Percentiles rank a stretch among this genome's conserved stretches.
Conservation (phyloP, 805 yeast genomes). For the Candida boidinii region DNA sequence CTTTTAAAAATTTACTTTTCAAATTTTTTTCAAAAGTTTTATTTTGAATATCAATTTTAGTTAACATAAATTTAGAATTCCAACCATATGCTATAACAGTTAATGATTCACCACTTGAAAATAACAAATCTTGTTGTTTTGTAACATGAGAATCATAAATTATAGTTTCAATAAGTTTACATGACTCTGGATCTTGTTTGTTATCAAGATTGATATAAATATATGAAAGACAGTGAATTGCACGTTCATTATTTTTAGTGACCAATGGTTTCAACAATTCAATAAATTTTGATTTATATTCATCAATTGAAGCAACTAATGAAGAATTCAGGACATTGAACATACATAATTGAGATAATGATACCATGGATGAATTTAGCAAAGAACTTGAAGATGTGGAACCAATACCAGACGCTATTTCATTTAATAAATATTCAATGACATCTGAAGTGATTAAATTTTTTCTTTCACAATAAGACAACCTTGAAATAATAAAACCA, state of each 20-base stretch:
- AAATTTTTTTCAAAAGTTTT: not conserved
- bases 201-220: too few species aligned
- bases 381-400: conserved; percentile 12
- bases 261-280: conserved; percentile 29
- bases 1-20: conserved; percentile 5
- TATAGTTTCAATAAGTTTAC: conserved; percentile 25
- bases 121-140: conserved; percentile 67
- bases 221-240: too few species aligned
- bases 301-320: conserved; percentile 12
- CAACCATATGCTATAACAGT: conserved; percentile 68
- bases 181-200: conserved; percentile 6
- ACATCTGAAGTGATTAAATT: conserved; percentile 7
- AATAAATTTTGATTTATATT: conserved; percentile 17
- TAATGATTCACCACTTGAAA: conserved; percentile 80
- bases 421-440: conserved; percentile 6
- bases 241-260: conserved; percentile 49
- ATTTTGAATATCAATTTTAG: conserved; percentile 47
- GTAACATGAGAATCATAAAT: conserved; percentile 44
- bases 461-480: conserved; percentile 25
- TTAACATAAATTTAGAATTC: conserved; percentile 48
- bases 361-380: conserved; percentile 26
- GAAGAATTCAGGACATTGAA: conserved; percentile 38
- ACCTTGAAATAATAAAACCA: conserved; percentile 40
- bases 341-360: conserved; percentile 33
- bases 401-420: conserved; percentile 16